A percentile compares a stretch with the other conserved stretches of the same genome.
phyloP scores from a whole-genome alignment of 2,329 filamentous ascomycete genomes.

The Hymenoscyphus linearis region DNA sequence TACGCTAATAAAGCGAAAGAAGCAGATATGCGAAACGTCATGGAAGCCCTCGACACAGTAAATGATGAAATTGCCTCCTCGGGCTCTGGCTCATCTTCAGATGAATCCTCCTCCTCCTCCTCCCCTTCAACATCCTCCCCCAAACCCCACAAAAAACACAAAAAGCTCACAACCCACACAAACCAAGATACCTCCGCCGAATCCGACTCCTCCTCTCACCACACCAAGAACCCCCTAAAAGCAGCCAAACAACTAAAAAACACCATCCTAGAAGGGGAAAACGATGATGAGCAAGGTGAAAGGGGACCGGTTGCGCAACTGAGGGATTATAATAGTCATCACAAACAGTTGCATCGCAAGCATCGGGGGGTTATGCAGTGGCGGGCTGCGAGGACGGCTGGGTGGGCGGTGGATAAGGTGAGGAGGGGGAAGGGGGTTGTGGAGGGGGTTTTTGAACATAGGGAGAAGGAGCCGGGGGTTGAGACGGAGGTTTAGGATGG shows the following conservation, averaged over 20 bases:
- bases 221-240: slow-evolving; percentile 15
- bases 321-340: slow-evolving; percentile 55
- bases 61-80: slow-evolving; percentile 44
- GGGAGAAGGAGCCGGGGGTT: slow-evolving; percentile 52
- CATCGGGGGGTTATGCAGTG: slow-evolving; percentile 72
- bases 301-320: slow-evolving; percentile 46
- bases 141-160: slow-evolving; percentile 3
- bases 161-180: background rate
- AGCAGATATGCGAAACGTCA: slow-evolving; percentile 49
- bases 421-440: slow-evolving; percentile 43
- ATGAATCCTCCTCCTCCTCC: slow-evolving; percentile 7
- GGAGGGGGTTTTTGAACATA: slow-evolving; percentile 48
- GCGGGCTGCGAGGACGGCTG: slow-evolving; percentile 46
- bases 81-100: slow-evolving; percentile 3
- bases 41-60: slow-evolving; percentile 59
- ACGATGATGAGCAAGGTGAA: slow-evolving; percentile 38
- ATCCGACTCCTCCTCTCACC: background rate
- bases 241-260: slow-evolving; percentile 18
- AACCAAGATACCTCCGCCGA: background rate
- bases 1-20: slow-evolving; percentile 48
- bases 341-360: slow-evolving; percentile 56
- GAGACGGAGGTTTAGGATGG: slow-evolving; percentile 62
- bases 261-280: slow-evolving; percentile 34
- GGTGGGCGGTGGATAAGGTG: slow-evolving; percentile 56
- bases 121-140: slow-evolving; percentile 2